Base-by-base conservation (phyloP, 495 filamentous ascomycete species). In the Penicillium ochrochloron region DNA sequence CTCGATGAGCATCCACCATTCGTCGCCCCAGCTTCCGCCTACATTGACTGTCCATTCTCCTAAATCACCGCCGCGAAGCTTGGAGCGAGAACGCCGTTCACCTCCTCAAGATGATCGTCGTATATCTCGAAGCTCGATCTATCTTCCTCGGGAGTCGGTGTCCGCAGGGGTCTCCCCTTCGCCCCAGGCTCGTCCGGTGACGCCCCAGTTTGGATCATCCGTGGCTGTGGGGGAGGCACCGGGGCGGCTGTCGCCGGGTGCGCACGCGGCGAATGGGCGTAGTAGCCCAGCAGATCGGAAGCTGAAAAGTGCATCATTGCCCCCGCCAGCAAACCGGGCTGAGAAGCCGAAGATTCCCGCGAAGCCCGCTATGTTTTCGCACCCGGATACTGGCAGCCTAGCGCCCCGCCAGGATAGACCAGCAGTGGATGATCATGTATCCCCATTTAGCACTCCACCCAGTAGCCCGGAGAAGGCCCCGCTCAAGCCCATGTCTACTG, bases 391-490 rank as follows among this genome's bases (percentile, higher is more conserved):
- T 7, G 61, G 51, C 11, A 66, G 70, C 0, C 69, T 83, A 31
- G 73, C 79, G 31, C 82, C 82, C n/a, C 69, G 51, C 12, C 57
- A 67, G 17, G 78, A 79, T 9, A 66, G 57, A 23, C 54, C 64
- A n/a, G 70, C 75, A 21, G 70, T 77, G 5, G 83, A 83, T 12
- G 84, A 85, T n/a, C 78, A 78, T 37, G 79, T 90, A 0, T 97
- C 95, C 7, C 94, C 95, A 0, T 97, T 99, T 70, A 94, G 82
- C 74, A 97, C 93, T 34, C 94, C 94, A 12, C 93, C 94, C 15
- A 89, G 87, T 60, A 96, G 89, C 66, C 86, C 87, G 15, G 89
- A 86, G 57, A 90, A 85, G 55, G 75, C 81, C 7, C 55, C 75
- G 2, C 31, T 70, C 11, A 76, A 72, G 56, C 65, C 63, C 1